Conservation (phyloP, 306 rosid species). For the Lagenaria siceraria region DNA sequence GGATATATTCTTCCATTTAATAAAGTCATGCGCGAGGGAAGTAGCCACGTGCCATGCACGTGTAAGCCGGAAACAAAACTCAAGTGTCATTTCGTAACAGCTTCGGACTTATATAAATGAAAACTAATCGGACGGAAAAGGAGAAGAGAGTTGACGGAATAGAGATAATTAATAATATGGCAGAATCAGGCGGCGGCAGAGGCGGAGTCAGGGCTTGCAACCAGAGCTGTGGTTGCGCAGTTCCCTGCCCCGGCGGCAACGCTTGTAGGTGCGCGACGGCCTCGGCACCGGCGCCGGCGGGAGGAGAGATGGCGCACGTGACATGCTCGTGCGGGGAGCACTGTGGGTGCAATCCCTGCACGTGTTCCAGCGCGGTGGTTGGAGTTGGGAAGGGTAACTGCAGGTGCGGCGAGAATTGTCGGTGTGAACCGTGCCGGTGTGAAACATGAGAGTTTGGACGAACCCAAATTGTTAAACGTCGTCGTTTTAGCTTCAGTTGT, state of each 20-base stretch:
- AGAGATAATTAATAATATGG: neutral
- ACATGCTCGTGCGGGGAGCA: constrained; percentile 75
- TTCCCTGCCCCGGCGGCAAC: constrained; percentile 7
- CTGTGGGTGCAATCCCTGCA: constrained; percentile 73
- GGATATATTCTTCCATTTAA: neutral
- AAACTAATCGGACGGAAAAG: neutral
- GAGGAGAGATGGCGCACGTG: constrained; percentile 4
- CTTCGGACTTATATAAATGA: neutral
- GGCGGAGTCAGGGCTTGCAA: neutral
- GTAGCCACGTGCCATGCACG: neutral
- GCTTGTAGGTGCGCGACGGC: constrained; percentile 3
- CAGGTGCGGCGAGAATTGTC: constrained; percentile 34
- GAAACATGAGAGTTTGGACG: neutral
- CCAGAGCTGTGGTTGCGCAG: constrained; percentile 4
- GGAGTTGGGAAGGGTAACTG: constrained; percentile 35
- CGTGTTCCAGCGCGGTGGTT: constrained; percentile 28
- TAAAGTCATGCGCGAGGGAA: neutral
- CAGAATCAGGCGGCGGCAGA: neutral
- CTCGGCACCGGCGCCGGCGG: neutral
- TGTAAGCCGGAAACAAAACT: neutral
- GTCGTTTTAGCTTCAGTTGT: neutral
- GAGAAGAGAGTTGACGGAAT: neutral
- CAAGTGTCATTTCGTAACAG: neutral
- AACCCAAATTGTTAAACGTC: too few species aligned
- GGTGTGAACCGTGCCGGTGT: constrained; percentile 33